Base-by-base conservation (phyloP, 2,329 filamentous ascomycete genomes). In the Ophiostoma tasmaniense region DNA sequence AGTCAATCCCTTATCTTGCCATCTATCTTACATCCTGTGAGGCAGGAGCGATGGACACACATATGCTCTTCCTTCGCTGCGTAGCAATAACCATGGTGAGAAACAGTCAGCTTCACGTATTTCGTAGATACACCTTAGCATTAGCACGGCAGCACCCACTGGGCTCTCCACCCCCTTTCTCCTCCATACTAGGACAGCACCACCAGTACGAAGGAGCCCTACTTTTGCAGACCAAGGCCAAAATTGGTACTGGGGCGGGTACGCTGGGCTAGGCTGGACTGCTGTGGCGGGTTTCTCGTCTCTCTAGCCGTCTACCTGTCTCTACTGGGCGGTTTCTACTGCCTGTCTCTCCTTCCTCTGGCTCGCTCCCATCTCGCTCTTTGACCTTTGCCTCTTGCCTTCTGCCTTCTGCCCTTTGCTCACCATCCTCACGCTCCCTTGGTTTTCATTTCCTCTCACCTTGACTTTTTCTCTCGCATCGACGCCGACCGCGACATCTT, bases 221-320 rank as follows among this genome's bases (percentile, higher is more conserved):
- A 68, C 68, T 64, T 45, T 62, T n/a, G 50, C n/a, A 55, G 45
- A n/a, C 6, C n/a, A 45, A 66, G 25, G 65, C 68, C 66, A 67
- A 67, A 70, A 65, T 66, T 65, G 42, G 37, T 65, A 50, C 69
- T 64, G 64, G 39, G 25, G 42, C 67, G 37, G 33, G 59, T 68
- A 67, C 11, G n/a, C 50, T 55, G 50, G 50, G 22, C 50, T 55
- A 22, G 50, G n/a, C 50, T 52, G 45, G 45, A 35, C 30, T 65
- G 61, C 11, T 70, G 71, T 72, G 68, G 71, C 68, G 67, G 71
- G 62, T 71, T 66, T 45, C 11, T 59, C 52, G n/a, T 28, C 22
- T 64, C 28, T 64, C 35, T 67, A 64, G 33, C 39, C 39, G 33
- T 67, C 33, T 66, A 55, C 64, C 59, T 65, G 39, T 62, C 68